Base-by-base conservation (phyloP, 1,139 yeast species). In the Nakaseomyces uthaithaninus region DNA sequence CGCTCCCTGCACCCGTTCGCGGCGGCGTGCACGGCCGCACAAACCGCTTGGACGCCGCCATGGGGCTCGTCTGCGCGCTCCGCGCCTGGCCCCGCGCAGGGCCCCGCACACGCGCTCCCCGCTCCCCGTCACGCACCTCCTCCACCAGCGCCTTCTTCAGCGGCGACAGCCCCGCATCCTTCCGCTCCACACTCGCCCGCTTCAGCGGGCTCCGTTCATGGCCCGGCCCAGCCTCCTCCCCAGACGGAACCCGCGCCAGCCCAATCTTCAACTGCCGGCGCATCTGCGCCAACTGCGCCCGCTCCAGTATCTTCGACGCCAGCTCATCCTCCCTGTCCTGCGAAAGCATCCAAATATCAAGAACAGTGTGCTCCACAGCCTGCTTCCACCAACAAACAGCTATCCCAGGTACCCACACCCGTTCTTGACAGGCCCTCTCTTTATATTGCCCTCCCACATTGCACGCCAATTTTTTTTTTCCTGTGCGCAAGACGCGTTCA, bases 261-360 rank as follows among this genome's bases (percentile, higher is more conserved):
- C 57, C 60, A 36, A 59, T 38, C 45, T 55, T 59, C 46, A 59
- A 48, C 41, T 57, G 59, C 15, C 64, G 50, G 14, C 61, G 50
- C 60, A 58, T 54, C 47, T 57, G 62, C 15, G 64, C 64, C 43
- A 59, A 45, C 42, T 58, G 57, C 31, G 64, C 64, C 36, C 64
- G 43, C 41, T 59, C 52, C 27, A 59, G 46, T 14, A 59, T 59
- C 41, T 49, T 55, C 12, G 52, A 48, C 8, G 60, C 55, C 24
- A 59, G 40, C 41, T 59, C 59, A 39, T 54, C 53, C 43, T 57
- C 61, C 40, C 51, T 55, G 37, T 57, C 58, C 8, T 54, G 54
- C 3, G 54, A 46, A 39, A 33, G 48, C 30, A 33, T 45, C 44
- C 27, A 37, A n/a, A n/a, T n/a, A n/a, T n/a, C n/a, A n/a, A n/a